phyloP scores from a whole-genome alignment of 2,329 filamentous ascomycete species.

The Fusarium anguioides region DNA sequence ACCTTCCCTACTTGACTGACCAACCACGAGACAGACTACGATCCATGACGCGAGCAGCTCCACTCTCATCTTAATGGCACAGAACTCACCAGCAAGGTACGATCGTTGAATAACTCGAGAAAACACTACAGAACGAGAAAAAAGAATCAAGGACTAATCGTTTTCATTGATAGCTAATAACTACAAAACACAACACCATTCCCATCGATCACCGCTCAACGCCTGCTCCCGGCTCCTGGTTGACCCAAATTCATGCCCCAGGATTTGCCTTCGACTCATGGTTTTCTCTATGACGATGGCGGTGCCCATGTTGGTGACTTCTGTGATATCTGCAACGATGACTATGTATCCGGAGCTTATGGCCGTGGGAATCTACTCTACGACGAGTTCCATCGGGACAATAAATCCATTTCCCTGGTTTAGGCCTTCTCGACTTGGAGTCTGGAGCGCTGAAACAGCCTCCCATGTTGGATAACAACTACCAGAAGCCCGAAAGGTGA shows the following conservation, averaged over 20 bases:
- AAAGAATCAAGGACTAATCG: background rate
- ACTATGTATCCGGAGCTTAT: background rate
- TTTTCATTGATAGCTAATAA: background rate
- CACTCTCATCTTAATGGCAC: constrained; percentile 26
- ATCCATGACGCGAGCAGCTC: constrained; percentile 38
- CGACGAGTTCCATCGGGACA: background rate
- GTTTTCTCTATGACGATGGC: background rate
- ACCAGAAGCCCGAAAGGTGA: too few relatives aligned
- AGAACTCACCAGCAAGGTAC: background rate
- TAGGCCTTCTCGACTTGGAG: background rate
- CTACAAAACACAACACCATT: background rate
- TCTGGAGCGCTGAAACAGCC: constrained; percentile 11
- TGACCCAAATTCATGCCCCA: background rate
- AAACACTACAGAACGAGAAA: background rate
- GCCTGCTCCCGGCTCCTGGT: background rate
- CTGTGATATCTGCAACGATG: background rate
- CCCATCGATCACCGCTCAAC: background rate
- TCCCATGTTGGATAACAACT: constrained; percentile 5
- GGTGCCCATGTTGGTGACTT: background rate
- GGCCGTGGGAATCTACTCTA: background rate
- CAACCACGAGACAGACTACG: constrained; percentile 25
- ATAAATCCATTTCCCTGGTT: background rate
- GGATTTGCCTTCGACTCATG: background rate
- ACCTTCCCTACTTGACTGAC: background rate
- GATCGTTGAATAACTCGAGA: background rate